Percentiles rank a stretch among this genome's conserved stretches.
Conservation (phyloP, 345 rosid genomes). For the Brassica rapa region DNA sequence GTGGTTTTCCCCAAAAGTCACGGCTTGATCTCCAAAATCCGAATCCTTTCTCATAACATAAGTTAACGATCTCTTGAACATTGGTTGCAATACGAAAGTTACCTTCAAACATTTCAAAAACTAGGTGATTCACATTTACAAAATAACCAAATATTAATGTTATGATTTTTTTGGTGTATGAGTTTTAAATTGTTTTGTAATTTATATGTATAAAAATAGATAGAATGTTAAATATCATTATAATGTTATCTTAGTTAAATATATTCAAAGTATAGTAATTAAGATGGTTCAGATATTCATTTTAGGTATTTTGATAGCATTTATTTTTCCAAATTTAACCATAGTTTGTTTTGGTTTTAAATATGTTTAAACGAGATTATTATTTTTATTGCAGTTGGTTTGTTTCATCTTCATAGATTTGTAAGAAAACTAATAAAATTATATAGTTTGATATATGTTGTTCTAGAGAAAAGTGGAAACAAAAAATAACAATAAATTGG, state of each 20-base stretch:
- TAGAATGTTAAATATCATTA: background rate
- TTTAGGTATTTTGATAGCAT: background rate
- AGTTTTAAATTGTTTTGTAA: too few relatives aligned
- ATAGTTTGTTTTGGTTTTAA: too few relatives aligned
- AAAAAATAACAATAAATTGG: background rate
- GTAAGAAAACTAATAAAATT: background rate
- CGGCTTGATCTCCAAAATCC: constrained; percentile 51
- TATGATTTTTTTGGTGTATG: background rate
- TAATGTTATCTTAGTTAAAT: background rate
- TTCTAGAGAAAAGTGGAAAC: background rate
- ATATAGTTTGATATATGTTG: background rate
- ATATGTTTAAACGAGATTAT: background rate
- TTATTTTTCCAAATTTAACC: background rate
- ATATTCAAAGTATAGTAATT: too few relatives aligned
- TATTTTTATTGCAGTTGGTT: background rate
- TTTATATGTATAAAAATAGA: background rate
- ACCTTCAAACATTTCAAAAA: constrained; percentile 51
- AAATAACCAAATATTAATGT: background rate
- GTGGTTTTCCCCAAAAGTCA: constrained; percentile 54
- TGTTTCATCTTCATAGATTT: background rate
- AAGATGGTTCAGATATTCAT: background rate
- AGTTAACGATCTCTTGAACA: constrained; percentile 68
- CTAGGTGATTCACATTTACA: background rate
- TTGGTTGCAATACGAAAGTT: constrained; percentile 55
- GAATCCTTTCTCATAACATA: constrained; percentile 47